Evolutionary conservation across 495 filamentous ascomycete species (phyloP).

Genomic region (Neurospora sublineolata): DNA sequence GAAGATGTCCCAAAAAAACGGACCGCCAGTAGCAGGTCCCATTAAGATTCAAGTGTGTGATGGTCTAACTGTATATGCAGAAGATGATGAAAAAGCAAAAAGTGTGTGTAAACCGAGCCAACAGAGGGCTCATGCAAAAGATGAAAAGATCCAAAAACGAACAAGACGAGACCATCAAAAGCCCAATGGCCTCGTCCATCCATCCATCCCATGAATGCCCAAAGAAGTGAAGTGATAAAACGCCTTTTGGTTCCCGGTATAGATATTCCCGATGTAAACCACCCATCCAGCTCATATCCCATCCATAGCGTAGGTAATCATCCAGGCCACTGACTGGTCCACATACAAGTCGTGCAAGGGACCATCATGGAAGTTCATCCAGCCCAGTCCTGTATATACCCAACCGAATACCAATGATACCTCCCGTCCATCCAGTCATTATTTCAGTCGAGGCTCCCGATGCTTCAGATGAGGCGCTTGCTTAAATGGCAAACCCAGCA

Average conservation of each 20-base stretch:
- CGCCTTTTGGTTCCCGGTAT: not conserved
- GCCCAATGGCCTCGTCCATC: not conserved
- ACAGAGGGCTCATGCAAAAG: not conserved
- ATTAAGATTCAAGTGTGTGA: not conserved
- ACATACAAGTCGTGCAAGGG: no score
- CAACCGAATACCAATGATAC: not conserved
- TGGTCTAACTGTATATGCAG: not conserved
- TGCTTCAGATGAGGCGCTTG: not conserved
- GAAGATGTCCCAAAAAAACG: not conserved
- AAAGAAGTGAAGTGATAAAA: not conserved
- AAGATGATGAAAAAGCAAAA: not conserved
- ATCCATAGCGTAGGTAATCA: not conserved
- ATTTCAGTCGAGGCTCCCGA: no score
- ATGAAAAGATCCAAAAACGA: not conserved
- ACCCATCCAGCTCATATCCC: not conserved
- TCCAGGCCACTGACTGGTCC: no score
- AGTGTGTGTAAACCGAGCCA: not conserved
- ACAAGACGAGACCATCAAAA: not conserved
- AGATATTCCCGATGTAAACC: not conserved
- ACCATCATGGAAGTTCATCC: no score
- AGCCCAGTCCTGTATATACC: not conserved
- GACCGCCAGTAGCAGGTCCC: not conserved
- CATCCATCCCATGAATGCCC: not conserved
- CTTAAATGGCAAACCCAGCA: constrained; percentile 28
- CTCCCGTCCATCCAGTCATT: not conserved